Evolutionary conservation across 805 yeast genomes (phyloP).

Genomic region (Zygotorulaspora danielsina): DNA sequence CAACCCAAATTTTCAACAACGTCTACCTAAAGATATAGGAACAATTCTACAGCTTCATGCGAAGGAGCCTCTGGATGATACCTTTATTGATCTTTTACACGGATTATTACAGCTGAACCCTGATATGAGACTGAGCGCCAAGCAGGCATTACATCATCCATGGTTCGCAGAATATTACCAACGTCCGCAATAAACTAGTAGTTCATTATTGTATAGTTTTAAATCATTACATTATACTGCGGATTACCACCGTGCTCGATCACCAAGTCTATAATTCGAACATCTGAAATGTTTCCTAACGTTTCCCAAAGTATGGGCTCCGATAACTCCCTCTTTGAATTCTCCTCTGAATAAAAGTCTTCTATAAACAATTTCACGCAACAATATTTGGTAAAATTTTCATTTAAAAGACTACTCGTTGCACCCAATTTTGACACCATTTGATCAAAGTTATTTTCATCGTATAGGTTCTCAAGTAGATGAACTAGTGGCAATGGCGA

Average conservation of each 20-base stretch:
- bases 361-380: conserved; percentile 5
- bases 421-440: not conserved
- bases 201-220: not conserved
- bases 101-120: conserved; percentile 50
- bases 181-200: conserved; percentile 10
- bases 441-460: not conserved
- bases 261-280: conserved; percentile 19
- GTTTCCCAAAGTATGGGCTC: conserved; percentile 23
- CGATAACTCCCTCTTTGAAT: conserved; percentile 16
- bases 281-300: conserved; percentile 17
- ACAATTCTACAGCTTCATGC: conserved; percentile 31
- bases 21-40: conserved; percentile 67
- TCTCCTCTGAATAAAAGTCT: conserved; percentile 14
- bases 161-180: conserved; percentile 37
- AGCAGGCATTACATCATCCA: conserved; percentile 47
- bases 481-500: not conserved
- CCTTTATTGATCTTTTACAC: conserved; percentile 30
- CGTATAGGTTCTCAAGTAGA: not conserved
- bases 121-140: conserved; percentile 48
- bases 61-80: conserved; percentile 27
- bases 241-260: conserved; percentile 26
- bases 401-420: not conserved
- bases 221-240: conserved; percentile 20
- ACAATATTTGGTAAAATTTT: not conserved
- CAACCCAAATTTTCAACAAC: conserved; percentile 88